A percentile compares a stretch with the other conserved stretches of the same genome.
Evolutionary conservation across 1,284 basidiomycete genomes (phyloP).

Genomic region (Marasmius tenuissimus): DNA sequence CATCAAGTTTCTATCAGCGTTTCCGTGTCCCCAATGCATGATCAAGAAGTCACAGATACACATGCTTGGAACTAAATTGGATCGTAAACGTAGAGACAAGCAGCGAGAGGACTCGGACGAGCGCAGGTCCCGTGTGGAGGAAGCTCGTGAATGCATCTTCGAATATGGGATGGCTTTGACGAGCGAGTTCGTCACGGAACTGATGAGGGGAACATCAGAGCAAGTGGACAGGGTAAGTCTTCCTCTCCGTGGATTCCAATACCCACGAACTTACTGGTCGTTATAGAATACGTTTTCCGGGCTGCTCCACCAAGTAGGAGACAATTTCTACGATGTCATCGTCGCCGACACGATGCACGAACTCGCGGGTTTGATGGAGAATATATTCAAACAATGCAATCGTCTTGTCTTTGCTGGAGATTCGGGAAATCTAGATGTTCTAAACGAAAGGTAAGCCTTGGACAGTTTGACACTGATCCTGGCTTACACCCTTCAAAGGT

Average conservation of each 20-base stretch:
- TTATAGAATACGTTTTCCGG: background rate
- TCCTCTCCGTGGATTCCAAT: no score
- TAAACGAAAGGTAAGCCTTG: background rate
- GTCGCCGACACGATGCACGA: background rate
- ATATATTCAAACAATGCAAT: background rate
- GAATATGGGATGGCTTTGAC: background rate
- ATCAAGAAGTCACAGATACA: background rate
- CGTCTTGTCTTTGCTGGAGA: background rate
- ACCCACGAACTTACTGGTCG: no score
- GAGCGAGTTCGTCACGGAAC: background rate
- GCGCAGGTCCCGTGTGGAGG: background rate
- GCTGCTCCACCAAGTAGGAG: background rate
- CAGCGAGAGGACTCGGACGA: background rate
- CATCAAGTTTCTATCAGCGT: background rate
- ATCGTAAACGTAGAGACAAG: background rate
- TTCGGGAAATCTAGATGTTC: background rate
- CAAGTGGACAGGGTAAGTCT: background rate
- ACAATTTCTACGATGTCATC: background rate
- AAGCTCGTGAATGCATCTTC: background rate
- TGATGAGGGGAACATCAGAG: background rate
- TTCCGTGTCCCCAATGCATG: background rate
- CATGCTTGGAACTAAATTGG: background rate
- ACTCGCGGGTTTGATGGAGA: background rate
- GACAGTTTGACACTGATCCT: no score
- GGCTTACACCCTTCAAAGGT: no score